phyloP scores from a whole-genome alignment of 352 stramenopile species.

The Globisporangium orthogonon region DNA sequence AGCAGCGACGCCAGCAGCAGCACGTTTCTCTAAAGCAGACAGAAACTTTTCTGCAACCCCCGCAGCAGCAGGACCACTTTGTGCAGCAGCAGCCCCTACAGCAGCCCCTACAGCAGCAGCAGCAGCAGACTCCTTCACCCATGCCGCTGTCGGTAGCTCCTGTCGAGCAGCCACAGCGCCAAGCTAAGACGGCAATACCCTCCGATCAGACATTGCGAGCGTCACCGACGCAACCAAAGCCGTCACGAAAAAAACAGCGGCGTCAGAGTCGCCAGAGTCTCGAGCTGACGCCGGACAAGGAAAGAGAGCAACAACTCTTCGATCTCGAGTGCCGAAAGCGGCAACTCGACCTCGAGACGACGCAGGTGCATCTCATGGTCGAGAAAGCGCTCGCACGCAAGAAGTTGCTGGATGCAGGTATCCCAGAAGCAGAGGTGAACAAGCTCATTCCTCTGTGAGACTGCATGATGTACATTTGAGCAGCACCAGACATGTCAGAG shows the following conservation, averaged over 20 bases:
- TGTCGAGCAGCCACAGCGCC: not conserved
- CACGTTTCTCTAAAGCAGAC: not conserved
- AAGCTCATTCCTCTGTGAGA: constrained; percentile 36
- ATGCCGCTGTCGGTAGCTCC: not conserved
- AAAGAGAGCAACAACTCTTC: constrained; percentile 36
- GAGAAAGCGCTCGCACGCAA: constrained; percentile 46
- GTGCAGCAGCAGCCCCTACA: not conserved
- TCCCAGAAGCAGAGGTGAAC: constrained; percentile 30
- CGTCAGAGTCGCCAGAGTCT: constrained; percentile 2
- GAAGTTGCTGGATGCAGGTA: constrained; percentile 38
- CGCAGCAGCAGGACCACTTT: no score
- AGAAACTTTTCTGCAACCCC: not conserved
- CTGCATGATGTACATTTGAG: no score
- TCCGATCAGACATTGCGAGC: not conserved
- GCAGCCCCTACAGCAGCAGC: not conserved
- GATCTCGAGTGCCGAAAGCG: constrained; percentile 42
- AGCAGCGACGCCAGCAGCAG: no score
- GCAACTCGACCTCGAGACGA: constrained; percentile 42
- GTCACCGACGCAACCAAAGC: not conserved
- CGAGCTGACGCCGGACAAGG: constrained; percentile 19
- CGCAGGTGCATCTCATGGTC: constrained; percentile 36
- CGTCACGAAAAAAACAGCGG: not conserved
- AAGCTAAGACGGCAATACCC: not conserved
- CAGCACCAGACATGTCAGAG: not conserved
- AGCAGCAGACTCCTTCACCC: not conserved